phyloP scores from a whole-genome alignment of 2,329 filamentous ascomycete genomes.

The Colletotrichum theobromicola region DNA sequence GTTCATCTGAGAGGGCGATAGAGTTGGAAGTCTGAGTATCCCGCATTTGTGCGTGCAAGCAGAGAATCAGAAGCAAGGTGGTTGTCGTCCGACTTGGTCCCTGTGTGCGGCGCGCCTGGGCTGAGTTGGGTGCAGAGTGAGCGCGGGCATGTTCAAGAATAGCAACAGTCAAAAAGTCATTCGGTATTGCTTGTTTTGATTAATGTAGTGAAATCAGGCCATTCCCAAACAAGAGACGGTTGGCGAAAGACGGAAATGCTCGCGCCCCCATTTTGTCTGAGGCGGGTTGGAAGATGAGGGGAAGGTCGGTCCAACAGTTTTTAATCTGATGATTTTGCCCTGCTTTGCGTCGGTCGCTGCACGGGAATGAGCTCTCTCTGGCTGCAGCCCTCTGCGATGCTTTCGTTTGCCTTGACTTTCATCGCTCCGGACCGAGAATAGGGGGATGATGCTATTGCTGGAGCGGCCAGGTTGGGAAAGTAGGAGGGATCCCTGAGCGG shows the following conservation, averaged over 20 bases:
- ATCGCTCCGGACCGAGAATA: background rate
- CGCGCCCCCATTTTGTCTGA: background rate
- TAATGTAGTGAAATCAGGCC: background rate
- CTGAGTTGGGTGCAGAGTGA: background rate
- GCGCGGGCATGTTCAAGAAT: constrained; percentile 2
- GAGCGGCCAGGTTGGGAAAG: background rate
- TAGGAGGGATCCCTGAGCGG: background rate
- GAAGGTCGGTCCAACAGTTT: background rate
- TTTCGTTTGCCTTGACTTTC: background rate
- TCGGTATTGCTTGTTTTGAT: background rate
- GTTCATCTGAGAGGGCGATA: constrained; percentile 14
- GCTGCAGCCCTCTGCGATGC: background rate
- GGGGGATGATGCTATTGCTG: background rate
- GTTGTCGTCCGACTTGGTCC: constrained; percentile 7
- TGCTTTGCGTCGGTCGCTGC: background rate
- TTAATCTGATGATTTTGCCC: background rate
- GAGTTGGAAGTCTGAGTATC: constrained; percentile 9
- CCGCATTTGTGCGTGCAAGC: background rate
- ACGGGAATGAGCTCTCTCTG: background rate
- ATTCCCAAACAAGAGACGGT: constrained; percentile 8
- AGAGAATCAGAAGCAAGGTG: constrained; percentile 5
- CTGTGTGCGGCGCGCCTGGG: background rate
- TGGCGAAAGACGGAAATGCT: background rate
- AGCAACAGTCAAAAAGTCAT: background rate
- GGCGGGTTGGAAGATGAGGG: background rate